Evolutionary conservation across 176 grass and related monocot genomes (phyloP), one percentile per base, ranked within the genome.

Genomic region (Puccinellia tenuiflora): DNA sequence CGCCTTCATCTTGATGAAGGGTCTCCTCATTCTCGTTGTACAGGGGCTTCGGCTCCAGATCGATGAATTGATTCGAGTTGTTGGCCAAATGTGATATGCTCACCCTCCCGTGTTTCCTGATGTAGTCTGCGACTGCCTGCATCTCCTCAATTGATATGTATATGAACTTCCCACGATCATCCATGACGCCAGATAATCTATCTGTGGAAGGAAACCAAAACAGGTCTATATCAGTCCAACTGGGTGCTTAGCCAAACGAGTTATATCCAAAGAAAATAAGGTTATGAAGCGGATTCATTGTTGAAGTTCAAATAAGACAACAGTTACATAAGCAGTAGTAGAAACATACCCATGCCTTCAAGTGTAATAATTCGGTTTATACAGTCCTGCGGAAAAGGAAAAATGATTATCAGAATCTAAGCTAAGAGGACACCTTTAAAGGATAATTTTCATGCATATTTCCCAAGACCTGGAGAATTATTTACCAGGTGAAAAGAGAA

Each of bases 131-230:
- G 34, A 95, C 96, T 2, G 96, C 90, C 79, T 90, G 88, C 96
- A 98, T 98, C 86, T 98, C 96, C 86, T 95, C 90, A 4, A 81
- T 73, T 20, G 96, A 95, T 70, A 95, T 98, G 88, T 90, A 93
- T 31, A 98, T 98, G 72, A 91, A 98, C 75, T 98, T 98, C 29
- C 96, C 96, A 81, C 96, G 87, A n/a, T 98, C 96, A 88, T 95
- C 96, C 96, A 95, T 98, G 15, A 95, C 96, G 82, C 96, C 96
- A 38, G 96, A 98, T 84, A 98, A 82, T 77, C 96, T 91, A 46
- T 92, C 96, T 98, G 82, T 2, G 76, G 31, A 13, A 80, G 65
- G 37, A 13, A 77, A 70, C 0, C 38, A 59, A 35, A 81, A 30
- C 42, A 21, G 34, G 3, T 14, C 1, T 1, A 26, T 1, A 26